Percentiles rank a stretch among this genome's conserved stretches.
These are phyloP conservation scores for Stentor roeselii DNA, from an alignment of 73 alveolate species.

Conservation along the genomic window DNA sequence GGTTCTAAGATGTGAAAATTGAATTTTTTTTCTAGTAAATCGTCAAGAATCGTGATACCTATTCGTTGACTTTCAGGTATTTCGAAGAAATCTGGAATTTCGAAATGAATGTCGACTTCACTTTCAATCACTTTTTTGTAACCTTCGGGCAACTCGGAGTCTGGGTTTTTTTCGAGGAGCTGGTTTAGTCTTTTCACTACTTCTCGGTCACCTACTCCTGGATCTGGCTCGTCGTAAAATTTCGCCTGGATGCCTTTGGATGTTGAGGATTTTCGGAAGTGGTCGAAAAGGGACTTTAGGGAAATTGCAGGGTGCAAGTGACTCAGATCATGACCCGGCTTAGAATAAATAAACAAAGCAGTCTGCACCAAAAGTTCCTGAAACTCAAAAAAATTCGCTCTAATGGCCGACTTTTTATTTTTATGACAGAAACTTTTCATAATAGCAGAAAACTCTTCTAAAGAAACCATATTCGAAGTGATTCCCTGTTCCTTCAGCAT, in stretches of 20 bases:
- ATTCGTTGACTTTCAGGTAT: constrained; percentile 24
- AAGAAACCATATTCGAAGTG: constrained; percentile 32
- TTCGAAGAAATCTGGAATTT: constrained; percentile 48
- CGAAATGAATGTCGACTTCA: constrained; percentile 41
- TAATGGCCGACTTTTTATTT: constrained; percentile 37
- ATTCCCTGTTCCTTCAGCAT: constrained; percentile 67
- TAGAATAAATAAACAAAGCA: constrained; percentile 48
- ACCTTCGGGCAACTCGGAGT: constrained; percentile 73
- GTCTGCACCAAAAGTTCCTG: constrained; percentile 40
- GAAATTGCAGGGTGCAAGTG: constrained; percentile 59
- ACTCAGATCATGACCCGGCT: constrained; percentile 56
- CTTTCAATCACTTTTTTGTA: constrained; percentile 48
- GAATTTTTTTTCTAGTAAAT: constrained; percentile 37
- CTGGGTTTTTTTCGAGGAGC: constrained; percentile 53
- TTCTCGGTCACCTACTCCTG: constrained; percentile 58
- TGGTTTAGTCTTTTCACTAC: constrained; percentile 62
- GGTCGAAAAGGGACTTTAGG: constrained; percentile 34
- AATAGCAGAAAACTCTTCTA: constrained; percentile 26
- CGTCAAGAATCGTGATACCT: constrained; percentile 30
- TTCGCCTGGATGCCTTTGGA: constrained; percentile 43
- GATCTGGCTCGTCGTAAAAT: constrained; percentile 64
- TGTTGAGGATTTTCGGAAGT: constrained; percentile 38
- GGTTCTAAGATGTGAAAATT: constrained; percentile 17
- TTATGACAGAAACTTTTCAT: constrained; percentile 34
- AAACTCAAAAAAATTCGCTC: constrained; percentile 43